Percentiles rank a stretch among this genome's conserved stretches.
Evolutionary conservation across 1,284 basidiomycete genomes (phyloP).

Genomic region (Gyrodon tennesseensis): DNA sequence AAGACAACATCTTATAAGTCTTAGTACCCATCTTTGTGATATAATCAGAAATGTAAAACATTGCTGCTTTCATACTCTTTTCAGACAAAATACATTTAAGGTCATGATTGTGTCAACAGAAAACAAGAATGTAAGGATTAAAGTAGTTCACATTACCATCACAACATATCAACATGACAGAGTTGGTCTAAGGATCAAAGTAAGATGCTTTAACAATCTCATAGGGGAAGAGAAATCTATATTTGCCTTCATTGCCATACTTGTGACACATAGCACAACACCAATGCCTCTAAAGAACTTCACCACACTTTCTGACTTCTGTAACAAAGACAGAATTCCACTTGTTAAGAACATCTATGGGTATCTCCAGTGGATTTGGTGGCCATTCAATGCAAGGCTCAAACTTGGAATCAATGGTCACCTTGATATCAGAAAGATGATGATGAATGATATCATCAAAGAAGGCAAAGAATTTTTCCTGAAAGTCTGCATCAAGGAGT

Average conservation of each 20-base stretch:
- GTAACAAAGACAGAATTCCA: not conserved
- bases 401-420: conserved; percentile 6
- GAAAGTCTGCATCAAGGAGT: not conserved
- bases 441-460: conserved; percentile 26
- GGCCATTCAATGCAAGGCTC: conserved; percentile 15
- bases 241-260: not conserved
- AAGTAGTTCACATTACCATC: conserved; percentile 20
- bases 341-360: not conserved
- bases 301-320: conserved; percentile 26
- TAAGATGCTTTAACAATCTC: conserved; percentile 17
- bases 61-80: conserved; percentile 24
- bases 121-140: conserved; percentile 26
- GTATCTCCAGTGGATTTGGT: not conserved
- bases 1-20: conserved; percentile 8
- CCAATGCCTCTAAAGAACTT: conserved; percentile 13
- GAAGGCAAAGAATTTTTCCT: conserved; percentile 18
- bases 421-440: conserved; percentile 22
- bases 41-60: conserved; percentile 30
- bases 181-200: conserved; percentile 20
- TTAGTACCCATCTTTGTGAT: conserved; percentile 25
- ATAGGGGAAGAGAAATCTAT: conserved; percentile 22
- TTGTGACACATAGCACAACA: conserved; percentile 24
- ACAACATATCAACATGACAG: conserved; percentile 9
- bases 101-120: conserved; percentile 30
- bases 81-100: conserved; percentile 28